A percentile compares a stretch with the other conserved stretches of the same genome.
These are phyloP conservation scores for Tephrocybe sp. DNA, from an alignment of 768 basidiomycete species.

Conservation along the genomic window DNA sequence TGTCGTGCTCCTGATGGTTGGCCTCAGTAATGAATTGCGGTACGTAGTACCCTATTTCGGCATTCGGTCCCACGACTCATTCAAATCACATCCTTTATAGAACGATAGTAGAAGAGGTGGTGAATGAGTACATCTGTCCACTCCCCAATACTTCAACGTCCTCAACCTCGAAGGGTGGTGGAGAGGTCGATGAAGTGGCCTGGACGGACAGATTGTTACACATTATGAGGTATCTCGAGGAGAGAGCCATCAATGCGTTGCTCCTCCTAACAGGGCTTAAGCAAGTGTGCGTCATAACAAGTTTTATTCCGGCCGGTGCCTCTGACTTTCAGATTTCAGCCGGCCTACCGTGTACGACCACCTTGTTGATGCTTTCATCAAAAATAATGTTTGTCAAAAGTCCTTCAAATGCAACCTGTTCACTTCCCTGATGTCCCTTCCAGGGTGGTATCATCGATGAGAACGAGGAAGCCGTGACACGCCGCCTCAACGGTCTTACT, in stretches of 20 bases:
- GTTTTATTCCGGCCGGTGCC: background rate
- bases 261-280: constrained; percentile 64
- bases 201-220: constrained; percentile 86
- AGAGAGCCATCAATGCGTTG: constrained; percentile 54
- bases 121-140: constrained; percentile 80
- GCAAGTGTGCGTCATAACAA: constrained; percentile 44
- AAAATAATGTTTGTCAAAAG: constrained; percentile 71
- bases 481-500: constrained; percentile 51
- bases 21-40: constrained; percentile 57
- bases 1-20: constrained; percentile 55
- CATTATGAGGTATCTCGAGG: constrained; percentile 68
- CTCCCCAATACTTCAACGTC: constrained; percentile 52
- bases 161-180: constrained; percentile 40
- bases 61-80: background rate
- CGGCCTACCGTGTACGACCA: constrained; percentile 70
- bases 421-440: background rate
- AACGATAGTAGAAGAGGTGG: constrained; percentile 58
- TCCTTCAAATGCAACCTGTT: background rate
- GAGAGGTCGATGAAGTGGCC: constrained; percentile 68
- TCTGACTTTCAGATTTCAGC: constrained; percentile 28
- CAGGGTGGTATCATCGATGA: constrained; percentile 92
- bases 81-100: constrained; percentile 28
- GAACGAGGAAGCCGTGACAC: constrained; percentile 61
- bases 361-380: constrained; percentile 70
- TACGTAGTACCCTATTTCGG: constrained; percentile 29